A percentile compares a stretch with the other conserved stretches of the same genome.
These are phyloP conservation scores for Candolleomyces aberdarensis DNA, from an alignment of 768 basidiomycete species.

Conservation along the genomic window DNA sequence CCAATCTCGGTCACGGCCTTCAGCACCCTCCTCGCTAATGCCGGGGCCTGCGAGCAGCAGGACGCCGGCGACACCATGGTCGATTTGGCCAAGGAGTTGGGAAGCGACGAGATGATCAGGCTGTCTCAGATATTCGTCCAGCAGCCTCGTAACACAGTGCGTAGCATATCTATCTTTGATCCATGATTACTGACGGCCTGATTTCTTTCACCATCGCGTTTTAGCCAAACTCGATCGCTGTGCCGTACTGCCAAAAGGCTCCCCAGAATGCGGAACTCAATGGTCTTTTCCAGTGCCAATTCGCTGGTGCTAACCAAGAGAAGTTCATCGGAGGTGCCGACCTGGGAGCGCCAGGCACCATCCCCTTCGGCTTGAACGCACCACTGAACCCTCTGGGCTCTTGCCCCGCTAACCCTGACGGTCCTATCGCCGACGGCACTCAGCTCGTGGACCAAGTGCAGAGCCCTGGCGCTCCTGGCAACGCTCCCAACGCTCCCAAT, in stretches of 20 bases:
- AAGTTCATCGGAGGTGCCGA: conserved; percentile 38
- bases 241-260: conserved; percentile 48
- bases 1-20: conserved; percentile 53
- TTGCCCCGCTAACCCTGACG: conserved; percentile 41
- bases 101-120: conserved; percentile 41
- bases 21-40: conserved; percentile 54
- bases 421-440: conserved; percentile 42
- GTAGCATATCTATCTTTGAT: conserved; percentile 11
- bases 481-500: conserved; percentile 9
- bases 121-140: conserved; percentile 48
- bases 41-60: conserved; percentile 54
- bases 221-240: conserved; percentile 44
- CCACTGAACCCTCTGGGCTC: conserved; percentile 41
- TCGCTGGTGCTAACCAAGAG: conserved; percentile 37
- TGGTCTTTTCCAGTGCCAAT: conserved; percentile 55
- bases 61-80: conserved; percentile 53
- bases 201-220: conserved; percentile 21
- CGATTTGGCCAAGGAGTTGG: conserved; percentile 39
- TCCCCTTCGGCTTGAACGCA: conserved; percentile 40
- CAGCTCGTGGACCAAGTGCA: conserved; percentile 38
- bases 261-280: conserved; percentile 47
- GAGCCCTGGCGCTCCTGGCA: conserved; percentile 24
- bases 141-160: conserved; percentile 49
- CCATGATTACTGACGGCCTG: conserved; percentile 5
- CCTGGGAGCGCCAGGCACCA: conserved; percentile 32